phyloP scores from a whole-genome alignment of 1,139 yeast genomes.

The Candida gigantensis region DNA sequence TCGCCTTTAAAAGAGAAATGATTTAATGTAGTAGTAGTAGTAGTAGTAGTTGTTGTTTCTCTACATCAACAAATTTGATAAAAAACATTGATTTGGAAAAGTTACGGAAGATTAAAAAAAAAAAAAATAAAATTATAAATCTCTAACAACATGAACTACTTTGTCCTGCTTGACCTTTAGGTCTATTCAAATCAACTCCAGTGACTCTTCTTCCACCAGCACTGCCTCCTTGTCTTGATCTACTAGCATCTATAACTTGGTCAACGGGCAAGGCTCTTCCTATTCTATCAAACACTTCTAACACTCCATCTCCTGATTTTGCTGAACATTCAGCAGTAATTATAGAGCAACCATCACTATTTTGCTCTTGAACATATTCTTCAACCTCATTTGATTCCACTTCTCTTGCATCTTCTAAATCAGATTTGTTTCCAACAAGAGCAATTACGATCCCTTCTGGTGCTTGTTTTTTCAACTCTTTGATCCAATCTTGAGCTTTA shows the following conservation, averaged over 20 bases:
- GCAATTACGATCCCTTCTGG: slow-evolving; percentile 82
- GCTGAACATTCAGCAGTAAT: slow-evolving; percentile 49
- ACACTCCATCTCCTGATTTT: slow-evolving; percentile 48
- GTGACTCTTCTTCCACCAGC: slow-evolving; percentile 28
- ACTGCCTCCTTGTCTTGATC: slow-evolving; percentile 26
- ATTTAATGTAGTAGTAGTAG: too few species aligned
- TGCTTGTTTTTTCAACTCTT: slow-evolving; percentile 91
- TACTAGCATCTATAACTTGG: slow-evolving; percentile 32
- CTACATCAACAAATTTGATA: too few species aligned
- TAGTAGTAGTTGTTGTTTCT: too few species aligned
- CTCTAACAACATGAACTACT: slow-evolving; percentile 29
- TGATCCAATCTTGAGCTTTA: slow-evolving; percentile 95
- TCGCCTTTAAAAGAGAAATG: too few species aligned
- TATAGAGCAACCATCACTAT: slow-evolving; percentile 23
- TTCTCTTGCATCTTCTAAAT: slow-evolving; percentile 58
- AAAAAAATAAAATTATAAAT: neutral
- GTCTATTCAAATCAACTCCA: slow-evolving; percentile 43
- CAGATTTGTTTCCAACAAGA: slow-evolving; percentile 85
- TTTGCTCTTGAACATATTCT: slow-evolving; percentile 34
- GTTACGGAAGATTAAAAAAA: too few species aligned
- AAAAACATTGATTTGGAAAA: too few species aligned
- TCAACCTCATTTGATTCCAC: slow-evolving; percentile 38
- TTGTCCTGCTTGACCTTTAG: slow-evolving; percentile 24
- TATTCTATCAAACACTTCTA: slow-evolving; percentile 42
- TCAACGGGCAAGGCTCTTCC: slow-evolving; percentile 45